A percentile compares a stretch with the other conserved stretches of the same genome.
Evolutionary conservation across 495 filamentous ascomycete genomes (phyloP).

Genomic region (Glonium stellatum): DNA sequence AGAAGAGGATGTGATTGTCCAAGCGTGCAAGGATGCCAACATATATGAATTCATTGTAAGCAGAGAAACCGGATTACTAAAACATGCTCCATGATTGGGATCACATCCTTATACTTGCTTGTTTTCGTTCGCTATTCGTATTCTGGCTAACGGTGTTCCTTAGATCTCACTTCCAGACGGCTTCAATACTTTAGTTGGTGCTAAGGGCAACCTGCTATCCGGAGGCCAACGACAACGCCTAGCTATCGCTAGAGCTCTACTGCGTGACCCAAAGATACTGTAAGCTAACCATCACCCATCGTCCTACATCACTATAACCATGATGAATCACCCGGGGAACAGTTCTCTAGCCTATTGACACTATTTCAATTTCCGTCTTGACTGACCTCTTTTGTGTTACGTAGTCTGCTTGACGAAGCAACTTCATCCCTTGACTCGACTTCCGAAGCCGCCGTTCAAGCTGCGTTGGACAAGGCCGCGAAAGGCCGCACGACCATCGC

Average conservation of each 20-base stretch:
- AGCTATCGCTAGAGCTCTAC: slow-evolving; percentile 39
- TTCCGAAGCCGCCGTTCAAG: slow-evolving; percentile 73
- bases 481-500: slow-evolving; percentile 63
- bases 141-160: background rate
- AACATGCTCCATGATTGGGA: background rate
- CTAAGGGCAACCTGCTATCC: slow-evolving; percentile 36
- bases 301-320: no score
- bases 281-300: slow-evolving; percentile 1
- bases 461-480: slow-evolving; percentile 25
- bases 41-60: slow-evolving; percentile 79
- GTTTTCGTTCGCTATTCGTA: background rate
- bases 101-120: background rate
- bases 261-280: slow-evolving; percentile 74
- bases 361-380: background rate
- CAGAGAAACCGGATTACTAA: no score
- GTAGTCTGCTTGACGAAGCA: slow-evolving; percentile 71
- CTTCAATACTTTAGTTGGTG: slow-evolving; percentile 37
- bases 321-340: no score
- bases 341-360: background rate
- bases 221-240: slow-evolving; percentile 41
- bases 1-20: slow-evolving; percentile 59
- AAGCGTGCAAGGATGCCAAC: slow-evolving; percentile 80
- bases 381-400: background rate
- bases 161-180: slow-evolving; percentile 27
- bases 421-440: slow-evolving; percentile 85